Evolutionary conservation across 805 yeast species (phyloP).

Genomic region (Myxozyma mucilagina): DNA sequence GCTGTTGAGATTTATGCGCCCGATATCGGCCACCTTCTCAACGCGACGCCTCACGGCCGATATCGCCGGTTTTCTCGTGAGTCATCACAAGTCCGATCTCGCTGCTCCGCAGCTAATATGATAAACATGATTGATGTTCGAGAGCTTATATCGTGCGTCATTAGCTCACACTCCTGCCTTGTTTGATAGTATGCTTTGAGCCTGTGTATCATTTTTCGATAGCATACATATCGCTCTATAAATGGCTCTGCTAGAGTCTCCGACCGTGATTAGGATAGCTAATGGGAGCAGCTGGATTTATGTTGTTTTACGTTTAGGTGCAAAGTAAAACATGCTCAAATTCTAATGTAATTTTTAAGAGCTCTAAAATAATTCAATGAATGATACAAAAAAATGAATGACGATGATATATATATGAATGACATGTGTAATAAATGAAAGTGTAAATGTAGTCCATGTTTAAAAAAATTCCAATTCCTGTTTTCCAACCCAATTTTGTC

Average conservation of each 20-base stretch:
- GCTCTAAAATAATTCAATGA: background rate
- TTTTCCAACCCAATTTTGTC: background rate
- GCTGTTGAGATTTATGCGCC: background rate
- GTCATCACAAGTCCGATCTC: slow-evolving; percentile 2
- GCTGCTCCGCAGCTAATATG: background rate
- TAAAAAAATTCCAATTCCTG: background rate
- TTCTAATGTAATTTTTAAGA: background rate
- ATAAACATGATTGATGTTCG: background rate
- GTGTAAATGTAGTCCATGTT: background rate
- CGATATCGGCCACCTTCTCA: slow-evolving; percentile 1
- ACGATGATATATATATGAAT: background rate
- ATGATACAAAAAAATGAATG: background rate
- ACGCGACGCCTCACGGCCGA: background rate
- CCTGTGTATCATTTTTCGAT: no score
- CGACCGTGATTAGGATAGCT: no score
- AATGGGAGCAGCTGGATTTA: no score
- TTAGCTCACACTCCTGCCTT: no score
- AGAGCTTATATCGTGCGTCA: no score
- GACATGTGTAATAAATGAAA: background rate
- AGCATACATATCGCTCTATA: no score
- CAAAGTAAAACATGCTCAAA: background rate
- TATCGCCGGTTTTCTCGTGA: background rate
- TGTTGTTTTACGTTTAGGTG: no score
- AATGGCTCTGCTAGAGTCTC: no score
- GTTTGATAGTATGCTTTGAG: background rate